Percentiles rank a stretch among this genome's conserved stretches.
phyloP scores from a whole-genome alignment of 805 yeast genomes.

The Candida dendrica region DNA sequence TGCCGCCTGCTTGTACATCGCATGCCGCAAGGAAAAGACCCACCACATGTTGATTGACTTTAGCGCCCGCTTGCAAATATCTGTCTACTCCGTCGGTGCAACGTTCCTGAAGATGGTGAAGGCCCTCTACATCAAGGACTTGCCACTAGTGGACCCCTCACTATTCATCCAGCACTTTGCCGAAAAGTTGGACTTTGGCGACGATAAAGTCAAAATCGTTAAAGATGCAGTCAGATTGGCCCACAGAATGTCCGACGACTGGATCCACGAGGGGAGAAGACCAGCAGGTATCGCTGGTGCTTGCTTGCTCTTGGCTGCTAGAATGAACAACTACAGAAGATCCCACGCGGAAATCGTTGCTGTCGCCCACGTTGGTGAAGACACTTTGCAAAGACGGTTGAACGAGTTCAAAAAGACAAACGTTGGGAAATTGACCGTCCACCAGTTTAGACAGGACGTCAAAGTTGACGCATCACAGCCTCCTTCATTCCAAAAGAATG shows the following conservation, averaged over 20 bases:
- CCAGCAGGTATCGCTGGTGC: slow-evolving; percentile 99
- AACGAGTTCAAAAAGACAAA: slow-evolving; percentile 79
- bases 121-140: slow-evolving; percentile 61
- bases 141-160: slow-evolving; percentile 93
- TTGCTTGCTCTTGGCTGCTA: slow-evolving; percentile 82
- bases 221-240: slow-evolving; percentile 84
- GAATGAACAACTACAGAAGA: slow-evolving; percentile 93
- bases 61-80: slow-evolving; percentile 80
- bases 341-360: slow-evolving; percentile 92
- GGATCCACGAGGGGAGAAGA: slow-evolving; percentile 94
- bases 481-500: slow-evolving; percentile 69
- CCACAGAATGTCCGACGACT: slow-evolving; percentile 85
- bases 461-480: slow-evolving; percentile 47
- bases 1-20: slow-evolving; percentile 90
- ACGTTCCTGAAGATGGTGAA: slow-evolving; percentile 92
- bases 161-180: slow-evolving; percentile 92
- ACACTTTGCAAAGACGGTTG: slow-evolving; percentile 83
- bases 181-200: slow-evolving; percentile 77
- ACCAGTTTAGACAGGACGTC: slow-evolving; percentile 56
- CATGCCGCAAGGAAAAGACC: slow-evolving; percentile 86
- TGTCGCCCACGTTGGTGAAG: slow-evolving; percentile 91
- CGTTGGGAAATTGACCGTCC: slow-evolving; percentile 67
- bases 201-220: slow-evolving; percentile 63
- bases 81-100: slow-evolving; percentile 93
- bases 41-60: slow-evolving; percentile 96